Evolutionary conservation across 192 early-diverging fungal genomes (phyloP), one percentile per base, ranked within the genome.

Genomic region (Backusella psychrophila): DNA sequence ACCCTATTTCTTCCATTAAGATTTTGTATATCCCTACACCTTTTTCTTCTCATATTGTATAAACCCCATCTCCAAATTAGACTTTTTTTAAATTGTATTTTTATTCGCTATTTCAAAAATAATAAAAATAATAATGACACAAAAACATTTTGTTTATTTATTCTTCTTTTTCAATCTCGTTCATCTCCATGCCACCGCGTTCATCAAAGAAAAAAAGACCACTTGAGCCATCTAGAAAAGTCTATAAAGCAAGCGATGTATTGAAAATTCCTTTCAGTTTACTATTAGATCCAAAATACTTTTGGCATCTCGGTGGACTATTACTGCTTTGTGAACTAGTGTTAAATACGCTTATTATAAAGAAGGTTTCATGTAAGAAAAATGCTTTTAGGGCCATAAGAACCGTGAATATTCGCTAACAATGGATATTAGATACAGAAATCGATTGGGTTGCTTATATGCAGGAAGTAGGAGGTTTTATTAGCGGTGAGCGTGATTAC

Each of bases 371-470:
- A 65, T 93, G 91, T 91, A 90, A 77, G 83, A 59, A 31, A 33
- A 46, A 59, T 14, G 26, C 19, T 4, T 35, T 36, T 14, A 33
- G 15, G 12, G 11, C 9, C 6, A 42, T 46, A 34, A 34, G 4
- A 41, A 17, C 11, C 72, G 12, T 19, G 3, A 3, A n/a, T 69
- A 29, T 44, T 3, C 36, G n/a, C 39, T 69, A 1, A 23, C 14
- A 38, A 9, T 53, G 42, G 31, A 56, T 49, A 33, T 52, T 74
- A 89, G 88, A 99, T 80, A 97, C 97, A 3, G 95, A 99, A 80
- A 99, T 99, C 75, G 97, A 99, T 85, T 99, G 96, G 96, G 85
- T 79, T 19, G 91, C 97, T 12, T 99, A 99, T 75, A 97, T 99
- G 96, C 94, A 98, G 80, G 87, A 99, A 84, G 92, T 97, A 0